Evolutionary conservation across 495 filamentous ascomycete genomes (phyloP).

Genomic region (Amniculicola lignicola): DNA sequence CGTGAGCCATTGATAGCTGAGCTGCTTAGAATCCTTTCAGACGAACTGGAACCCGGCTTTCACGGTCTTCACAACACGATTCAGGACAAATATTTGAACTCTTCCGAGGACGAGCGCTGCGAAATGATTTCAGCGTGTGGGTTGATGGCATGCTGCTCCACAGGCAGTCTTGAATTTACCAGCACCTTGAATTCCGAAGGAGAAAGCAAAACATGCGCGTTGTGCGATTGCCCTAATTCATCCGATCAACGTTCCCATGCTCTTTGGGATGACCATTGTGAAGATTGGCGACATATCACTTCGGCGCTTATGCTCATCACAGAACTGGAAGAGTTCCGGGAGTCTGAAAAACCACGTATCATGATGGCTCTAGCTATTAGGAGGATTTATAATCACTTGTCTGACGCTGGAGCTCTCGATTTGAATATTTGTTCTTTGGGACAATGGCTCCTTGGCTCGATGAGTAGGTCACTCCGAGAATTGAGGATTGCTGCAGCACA

Average conservation of each 20-base stretch:
- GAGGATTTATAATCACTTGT: conserved; percentile 63
- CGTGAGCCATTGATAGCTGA: conserved; percentile 5
- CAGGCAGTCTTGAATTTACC: conserved; percentile 10
- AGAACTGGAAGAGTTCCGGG: conserved; percentile 55
- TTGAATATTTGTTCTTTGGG: conserved; percentile 63
- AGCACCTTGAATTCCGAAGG: neutral
- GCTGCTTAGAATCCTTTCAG: no score
- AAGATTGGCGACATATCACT: conserved; percentile 49
- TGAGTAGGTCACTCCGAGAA: conserved; percentile 80
- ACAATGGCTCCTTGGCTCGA: conserved; percentile 74
- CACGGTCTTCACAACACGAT: no score
- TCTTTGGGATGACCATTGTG: conserved; percentile 4
- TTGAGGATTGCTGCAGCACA: conserved; percentile 74
- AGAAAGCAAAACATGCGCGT: conserved; percentile 2
- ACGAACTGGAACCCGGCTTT: no score
- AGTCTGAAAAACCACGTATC: conserved; percentile 61
- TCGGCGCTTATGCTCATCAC: conserved; percentile 56
- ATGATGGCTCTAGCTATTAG: conserved; percentile 69
- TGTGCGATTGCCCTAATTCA: conserved; percentile 20
- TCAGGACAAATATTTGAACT: no score
- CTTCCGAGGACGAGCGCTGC: conserved; percentile 10
- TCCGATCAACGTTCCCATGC: neutral
- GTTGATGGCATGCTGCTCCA: conserved; percentile 26
- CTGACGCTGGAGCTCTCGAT: conserved; percentile 55
- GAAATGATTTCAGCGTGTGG: conserved; percentile 18